phyloP scores from a whole-genome alignment of 306 rosid genomes.

The Sesbania bispinosa region DNA sequence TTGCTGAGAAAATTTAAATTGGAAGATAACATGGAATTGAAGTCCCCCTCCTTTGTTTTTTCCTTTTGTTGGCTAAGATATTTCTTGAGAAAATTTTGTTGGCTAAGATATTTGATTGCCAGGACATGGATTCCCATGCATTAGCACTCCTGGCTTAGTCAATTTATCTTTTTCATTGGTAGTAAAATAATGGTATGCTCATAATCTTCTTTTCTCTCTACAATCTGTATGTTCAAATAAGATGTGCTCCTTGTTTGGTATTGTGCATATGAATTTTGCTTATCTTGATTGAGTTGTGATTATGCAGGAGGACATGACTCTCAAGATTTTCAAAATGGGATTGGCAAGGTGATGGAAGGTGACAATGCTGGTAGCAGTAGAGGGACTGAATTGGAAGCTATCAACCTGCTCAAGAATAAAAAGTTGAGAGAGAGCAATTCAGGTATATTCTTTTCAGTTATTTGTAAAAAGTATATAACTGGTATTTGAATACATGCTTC shows the following conservation, averaged over 20 bases:
- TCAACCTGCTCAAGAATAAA: constrained; percentile 41
- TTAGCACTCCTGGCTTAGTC: neutral
- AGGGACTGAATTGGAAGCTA: constrained; percentile 29
- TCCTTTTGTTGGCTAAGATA: too few species aligned
- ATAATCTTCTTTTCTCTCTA: neutral
- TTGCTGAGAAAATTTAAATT: neutral
- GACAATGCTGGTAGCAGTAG: constrained; percentile 13
- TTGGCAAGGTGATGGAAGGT: constrained; percentile 18
- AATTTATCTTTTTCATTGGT: neutral
- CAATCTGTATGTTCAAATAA: neutral
- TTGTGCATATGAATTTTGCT: neutral
- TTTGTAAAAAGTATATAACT: neutral
- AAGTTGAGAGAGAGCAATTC: constrained; percentile 42
- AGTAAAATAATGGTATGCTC: neutral
- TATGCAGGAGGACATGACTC: constrained; percentile 51
- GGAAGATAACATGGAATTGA: too few species aligned
- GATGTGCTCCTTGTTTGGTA: neutral
- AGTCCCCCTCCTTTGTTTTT: too few species aligned
- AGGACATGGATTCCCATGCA: neutral
- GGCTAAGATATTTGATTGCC: too few species aligned
- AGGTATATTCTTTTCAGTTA: constrained; percentile 34
- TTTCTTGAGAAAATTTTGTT: too few species aligned
- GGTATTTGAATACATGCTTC: neutral
- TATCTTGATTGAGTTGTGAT: neutral
- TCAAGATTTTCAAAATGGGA: constrained; percentile 27